These are phyloP conservation scores for Phyllosticta capitalensis DNA, from an alignment of 2,329 filamentous ascomycete genomes.

Conservation along the genomic window DNA sequence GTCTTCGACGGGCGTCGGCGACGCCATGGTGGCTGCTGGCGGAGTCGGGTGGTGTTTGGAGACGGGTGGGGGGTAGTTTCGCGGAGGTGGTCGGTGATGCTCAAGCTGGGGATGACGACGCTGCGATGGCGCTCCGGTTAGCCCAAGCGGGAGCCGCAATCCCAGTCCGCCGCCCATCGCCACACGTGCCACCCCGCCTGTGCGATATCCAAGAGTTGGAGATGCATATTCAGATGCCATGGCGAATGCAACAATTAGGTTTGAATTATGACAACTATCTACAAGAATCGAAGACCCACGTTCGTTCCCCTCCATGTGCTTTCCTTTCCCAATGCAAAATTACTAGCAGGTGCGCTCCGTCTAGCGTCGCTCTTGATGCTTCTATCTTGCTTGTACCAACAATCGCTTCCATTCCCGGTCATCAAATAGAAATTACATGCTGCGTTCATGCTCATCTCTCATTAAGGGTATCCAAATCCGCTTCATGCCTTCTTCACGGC, in stretches of 20 bases:
- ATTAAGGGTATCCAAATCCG: neutral
- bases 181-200: neutral
- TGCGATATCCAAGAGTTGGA: neutral
- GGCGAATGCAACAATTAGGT: neutral
- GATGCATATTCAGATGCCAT: neutral
- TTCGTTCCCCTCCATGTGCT: neutral
- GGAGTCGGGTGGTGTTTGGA: conserved; percentile 36
- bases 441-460: neutral
- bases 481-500: neutral
- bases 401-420: neutral
- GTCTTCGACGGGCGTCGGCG: conserved; percentile 42
- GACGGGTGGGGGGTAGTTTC: conserved; percentile 8
- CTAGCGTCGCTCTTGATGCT: neutral
- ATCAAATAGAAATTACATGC: neutral
- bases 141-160: conserved; percentile 4
- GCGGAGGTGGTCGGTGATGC: conserved; percentile 5
- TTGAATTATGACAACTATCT: neutral
- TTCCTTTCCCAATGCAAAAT: neutral
- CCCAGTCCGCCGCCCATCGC: neutral
- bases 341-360: neutral
- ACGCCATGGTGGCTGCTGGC: conserved; percentile 38
- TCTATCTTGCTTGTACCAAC: neutral
- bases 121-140: conserved; percentile 9
- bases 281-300: neutral
- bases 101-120: neutral